phyloP scores from a whole-genome alignment of 495 filamentous ascomycete species.

The Choiromyces venosus region DNA sequence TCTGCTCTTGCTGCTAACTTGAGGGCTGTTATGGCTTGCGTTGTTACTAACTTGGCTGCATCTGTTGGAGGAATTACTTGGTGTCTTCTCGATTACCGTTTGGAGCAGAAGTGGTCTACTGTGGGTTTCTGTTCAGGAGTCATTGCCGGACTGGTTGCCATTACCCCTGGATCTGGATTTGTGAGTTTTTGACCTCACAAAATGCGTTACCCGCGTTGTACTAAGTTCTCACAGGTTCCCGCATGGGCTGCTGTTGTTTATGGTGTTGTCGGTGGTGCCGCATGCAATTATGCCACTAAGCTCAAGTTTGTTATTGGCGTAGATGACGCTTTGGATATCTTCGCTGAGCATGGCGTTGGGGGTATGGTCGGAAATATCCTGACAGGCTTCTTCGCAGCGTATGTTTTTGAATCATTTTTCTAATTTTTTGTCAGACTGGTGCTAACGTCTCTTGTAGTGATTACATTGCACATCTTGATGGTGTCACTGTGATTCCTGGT shows the following conservation, averaged over 20 bases:
- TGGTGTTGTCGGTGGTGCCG: slow-evolving; percentile 72
- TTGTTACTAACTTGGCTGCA: slow-evolving; percentile 69
- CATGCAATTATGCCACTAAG: slow-evolving; percentile 95
- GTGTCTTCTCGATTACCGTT: slow-evolving; percentile 88
- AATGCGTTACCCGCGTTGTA: not conserved
- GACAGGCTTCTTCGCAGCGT: slow-evolving; percentile 88
- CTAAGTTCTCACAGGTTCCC: slow-evolving; percentile 65
- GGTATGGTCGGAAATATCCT: slow-evolving; percentile 84
- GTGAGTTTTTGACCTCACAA: slow-evolving; percentile 16
- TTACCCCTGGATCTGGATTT: slow-evolving; percentile 72
- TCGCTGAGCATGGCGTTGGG: slow-evolving; percentile 83
- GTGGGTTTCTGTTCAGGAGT: slow-evolving; percentile 96
- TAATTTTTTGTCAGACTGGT: not conserved
- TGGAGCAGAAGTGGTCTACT: slow-evolving; percentile 94
- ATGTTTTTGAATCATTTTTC: slow-evolving; percentile 42
- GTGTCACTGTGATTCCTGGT: slow-evolving; percentile 61
- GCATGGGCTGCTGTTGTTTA: slow-evolving; percentile 88
- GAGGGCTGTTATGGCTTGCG: slow-evolving; percentile 71
- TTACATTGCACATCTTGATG: slow-evolving; percentile 87
- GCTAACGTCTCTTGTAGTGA: slow-evolving; percentile 49
- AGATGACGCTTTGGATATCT: slow-evolving; percentile 91
- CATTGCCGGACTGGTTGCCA: slow-evolving; percentile 84
- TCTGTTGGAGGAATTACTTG: slow-evolving; percentile 90
- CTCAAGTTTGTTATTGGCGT: slow-evolving; percentile 82
- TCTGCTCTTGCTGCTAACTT: slow-evolving; percentile 84